Evolutionary conservation across 1,139 yeast genomes (phyloP), one percentile per base, ranked within the genome.

Genomic region (Pichia norvegensis): DNA sequence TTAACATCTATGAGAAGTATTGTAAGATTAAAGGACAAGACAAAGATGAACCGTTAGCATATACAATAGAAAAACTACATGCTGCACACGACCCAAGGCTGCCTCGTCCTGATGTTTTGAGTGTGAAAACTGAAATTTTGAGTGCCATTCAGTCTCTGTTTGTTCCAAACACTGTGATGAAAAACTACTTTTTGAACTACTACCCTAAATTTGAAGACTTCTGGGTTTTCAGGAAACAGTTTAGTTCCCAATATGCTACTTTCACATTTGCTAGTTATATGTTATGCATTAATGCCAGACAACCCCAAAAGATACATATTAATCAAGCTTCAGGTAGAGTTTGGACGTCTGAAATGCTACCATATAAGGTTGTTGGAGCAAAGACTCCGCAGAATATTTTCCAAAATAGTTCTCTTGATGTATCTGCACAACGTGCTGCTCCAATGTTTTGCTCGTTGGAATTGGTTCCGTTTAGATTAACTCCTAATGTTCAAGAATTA

Each of bases 171-270:
- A 83, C 88, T 2, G 83, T 92, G 23, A 69, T 92, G 71, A 81
- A 82, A 61, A 84, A 86, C 55, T 71, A 73, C 57, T 76, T 76
- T 54, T 66, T 82, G 48, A 73, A 73, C 3, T 69, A 82, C 43
- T 94, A 81, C 65, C 75, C 83, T 11, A 75, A 80, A 47, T 94
- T 85, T 64, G 97, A 86, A 63, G 97, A 92, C 60, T 92, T 90
- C 70, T 94, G 98, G 98, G 67, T 90, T 46, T 94, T 94, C 81
- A 78, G 97, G 52, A 90, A 90, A 59, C 96, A 88, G 61, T 94
- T 94, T 59, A 79, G 96, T 11, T 84, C 95, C 19, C 96, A 90
- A 65, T 94, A 92, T 66, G 96, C 97, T n/a, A 82, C 95, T 1
- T 85, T 92, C 57, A 80, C 90, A 36, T 92, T 92, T 65, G 82